Conservation (phyloP, 2,329 filamentous ascomycete genomes). For the Colletotrichum eleusines region DNA sequence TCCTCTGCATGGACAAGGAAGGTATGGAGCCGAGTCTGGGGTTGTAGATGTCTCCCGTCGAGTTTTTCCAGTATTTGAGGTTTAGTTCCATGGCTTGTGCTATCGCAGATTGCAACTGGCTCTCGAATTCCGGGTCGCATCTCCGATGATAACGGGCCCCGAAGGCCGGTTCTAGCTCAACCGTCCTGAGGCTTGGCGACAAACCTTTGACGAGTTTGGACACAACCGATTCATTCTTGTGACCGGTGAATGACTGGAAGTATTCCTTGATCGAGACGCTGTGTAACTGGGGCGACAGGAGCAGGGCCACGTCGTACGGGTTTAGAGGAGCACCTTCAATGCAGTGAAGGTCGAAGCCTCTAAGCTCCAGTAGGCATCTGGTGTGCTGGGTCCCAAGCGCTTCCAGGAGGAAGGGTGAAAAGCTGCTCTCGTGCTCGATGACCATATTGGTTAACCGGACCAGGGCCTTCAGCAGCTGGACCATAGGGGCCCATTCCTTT, state of each 20-base stretch:
- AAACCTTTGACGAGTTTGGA: slow-evolving; percentile 8
- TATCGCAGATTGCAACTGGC: slow-evolving; percentile 7
- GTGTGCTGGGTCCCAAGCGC: neutral
- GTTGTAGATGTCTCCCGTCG: neutral
- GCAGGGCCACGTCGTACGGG: slow-evolving; percentile 3
- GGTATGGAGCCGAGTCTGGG: neutral
- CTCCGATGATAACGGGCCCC: slow-evolving; percentile 7
- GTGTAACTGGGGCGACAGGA: slow-evolving; percentile 11
- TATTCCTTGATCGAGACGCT: slow-evolving; percentile 20
- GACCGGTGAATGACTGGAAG: slow-evolving; percentile 6
- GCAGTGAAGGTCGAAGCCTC: neutral
- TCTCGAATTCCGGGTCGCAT: slow-evolving; percentile 10
- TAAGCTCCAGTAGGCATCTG: slow-evolving; percentile 13
- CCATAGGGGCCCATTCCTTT: slow-evolving; percentile 11
- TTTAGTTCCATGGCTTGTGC: neutral
- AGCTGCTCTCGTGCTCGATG: slow-evolving; percentile 18
- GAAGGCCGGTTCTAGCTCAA: slow-evolving; percentile 13
- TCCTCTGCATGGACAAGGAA: slow-evolving; percentile 8
- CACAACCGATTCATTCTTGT: slow-evolving; percentile 9
- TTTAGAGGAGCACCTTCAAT: neutral
- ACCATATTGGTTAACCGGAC: neutral
- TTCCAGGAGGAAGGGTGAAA: slow-evolving; percentile 12
- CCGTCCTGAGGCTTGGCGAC: slow-evolving; percentile 2
- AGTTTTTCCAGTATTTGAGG: neutral
- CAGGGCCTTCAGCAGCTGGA: neutral